phyloP scores from a whole-genome alignment of 495 filamentous ascomycete species.

The Penicillium waksmanii region DNA sequence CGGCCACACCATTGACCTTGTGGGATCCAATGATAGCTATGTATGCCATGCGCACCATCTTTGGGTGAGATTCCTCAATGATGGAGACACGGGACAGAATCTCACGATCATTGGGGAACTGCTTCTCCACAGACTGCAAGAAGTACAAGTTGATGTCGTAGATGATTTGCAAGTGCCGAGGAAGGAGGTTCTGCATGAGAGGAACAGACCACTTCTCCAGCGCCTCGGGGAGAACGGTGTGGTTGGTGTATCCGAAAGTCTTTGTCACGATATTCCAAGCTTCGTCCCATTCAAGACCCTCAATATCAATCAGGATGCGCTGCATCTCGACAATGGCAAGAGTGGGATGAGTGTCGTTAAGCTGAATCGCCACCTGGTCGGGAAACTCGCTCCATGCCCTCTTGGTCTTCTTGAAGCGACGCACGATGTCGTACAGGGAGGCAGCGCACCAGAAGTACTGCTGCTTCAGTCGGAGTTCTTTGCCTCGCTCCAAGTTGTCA shows the following conservation, averaged over 20 bases:
- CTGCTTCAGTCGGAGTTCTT: constrained; percentile 96
- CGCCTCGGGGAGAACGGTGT: constrained; percentile 95
- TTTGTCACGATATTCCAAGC: constrained; percentile 80
- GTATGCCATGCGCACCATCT: constrained; percentile 97
- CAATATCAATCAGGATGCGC: constrained; percentile 85
- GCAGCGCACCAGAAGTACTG: constrained; percentile 99
- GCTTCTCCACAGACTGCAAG: constrained; percentile 83
- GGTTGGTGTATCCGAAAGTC: constrained; percentile 96
- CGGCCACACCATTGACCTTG: constrained; percentile 98
- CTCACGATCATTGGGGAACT: constrained; percentile 87
- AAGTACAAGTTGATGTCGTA: constrained; percentile 98
- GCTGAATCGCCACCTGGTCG: constrained; percentile 93
- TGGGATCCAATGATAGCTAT: constrained; percentile 95
- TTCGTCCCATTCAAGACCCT: constrained; percentile 91
- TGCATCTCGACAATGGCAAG: constrained; percentile 94
- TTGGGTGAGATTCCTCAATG: constrained; percentile 95
- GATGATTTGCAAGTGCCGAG: constrained; percentile 95
- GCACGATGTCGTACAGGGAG: constrained; percentile 92
- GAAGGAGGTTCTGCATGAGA: constrained; percentile 87
- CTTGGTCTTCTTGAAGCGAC: constrained; percentile 96
- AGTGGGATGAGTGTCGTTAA: constrained; percentile 97
- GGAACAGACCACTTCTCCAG: constrained; percentile 98
- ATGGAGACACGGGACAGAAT: constrained; percentile 86
- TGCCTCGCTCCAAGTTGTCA: constrained; percentile 93
- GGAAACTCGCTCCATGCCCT: constrained; percentile 90